A percentile compares a stretch with the other conserved stretches of the same genome.
These are phyloP conservation scores for Cadophora luteo-olivacea DNA, from an alignment of 2,329 filamentous ascomycete genomes.

Conservation along the genomic window DNA sequence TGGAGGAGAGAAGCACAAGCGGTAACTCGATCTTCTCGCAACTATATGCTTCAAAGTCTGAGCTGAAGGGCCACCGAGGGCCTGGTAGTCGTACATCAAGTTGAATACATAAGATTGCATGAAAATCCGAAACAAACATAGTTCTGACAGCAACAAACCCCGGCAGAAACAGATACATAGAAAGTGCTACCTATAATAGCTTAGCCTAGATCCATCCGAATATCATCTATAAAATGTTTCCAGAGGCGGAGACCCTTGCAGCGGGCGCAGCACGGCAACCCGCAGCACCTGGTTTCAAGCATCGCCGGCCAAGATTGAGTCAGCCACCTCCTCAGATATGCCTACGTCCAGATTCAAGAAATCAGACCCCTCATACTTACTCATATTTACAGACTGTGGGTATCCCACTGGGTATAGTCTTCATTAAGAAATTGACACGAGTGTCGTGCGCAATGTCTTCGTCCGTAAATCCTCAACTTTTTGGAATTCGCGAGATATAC, in stretches of 20 bases:
- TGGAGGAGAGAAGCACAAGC: background rate
- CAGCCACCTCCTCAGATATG: no score
- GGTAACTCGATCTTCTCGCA: background rate
- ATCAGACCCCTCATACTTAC: background rate
- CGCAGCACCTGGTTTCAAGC: no score
- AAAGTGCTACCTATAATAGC: background rate
- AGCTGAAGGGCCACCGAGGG: background rate
- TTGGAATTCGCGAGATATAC: background rate
- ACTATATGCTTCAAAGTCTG: background rate
- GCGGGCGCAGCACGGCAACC: no score
- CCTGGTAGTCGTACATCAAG: background rate
- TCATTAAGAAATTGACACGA: background rate
- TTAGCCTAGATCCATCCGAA: background rate
- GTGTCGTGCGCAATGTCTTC: background rate
- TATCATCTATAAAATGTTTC: no score
- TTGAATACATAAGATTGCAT: background rate
- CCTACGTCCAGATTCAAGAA: no score
- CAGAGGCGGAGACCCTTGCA: no score
- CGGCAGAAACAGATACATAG: background rate
- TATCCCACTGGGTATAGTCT: background rate
- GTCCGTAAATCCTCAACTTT: background rate
- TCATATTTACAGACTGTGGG: background rate
- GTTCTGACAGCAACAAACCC: no score
- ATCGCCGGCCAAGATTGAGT: no score
- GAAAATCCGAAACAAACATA: background rate